Evolutionary conservation across 2,329 filamentous ascomycete genomes (phyloP), one percentile per base, ranked within the genome.

Genomic region (Periconia sp.): DNA sequence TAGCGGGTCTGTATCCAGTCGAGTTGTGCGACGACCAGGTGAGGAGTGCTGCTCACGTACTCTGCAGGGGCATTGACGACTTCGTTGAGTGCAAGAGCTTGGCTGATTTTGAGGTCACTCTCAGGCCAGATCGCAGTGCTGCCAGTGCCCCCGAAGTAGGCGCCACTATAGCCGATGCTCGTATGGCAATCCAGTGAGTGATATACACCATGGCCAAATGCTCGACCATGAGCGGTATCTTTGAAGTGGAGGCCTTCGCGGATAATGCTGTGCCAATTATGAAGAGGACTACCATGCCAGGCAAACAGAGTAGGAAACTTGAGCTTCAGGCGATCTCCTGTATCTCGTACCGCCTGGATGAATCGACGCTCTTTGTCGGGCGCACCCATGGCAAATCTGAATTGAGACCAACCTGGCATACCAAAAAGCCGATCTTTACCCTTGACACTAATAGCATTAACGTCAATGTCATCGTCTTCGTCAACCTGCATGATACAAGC

Each of bases 1-100:
- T 95, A 96, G 30, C 91, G 82, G 18, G 89, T 91, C 61, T 95
- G 90, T 46, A 95, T 91, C 92, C 92, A 96, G 59, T 95, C 86
- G 8, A 87, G 72, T 31, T 90, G 76, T 18, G 80, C 66, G 1
- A 96, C 84, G 7, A 96, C 92, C 33, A 88, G 84, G 69, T 85
- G 83, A 0, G 86, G 86, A 0, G 0, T 51, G 0, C 7, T 56
- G 48, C 73, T 78, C 4, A 78, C 67, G 57, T 88, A 96, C 31
- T 85, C 60, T 0, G 66, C 36, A 0, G 89, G 84, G 0, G 78
- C 76, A 61, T 96, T 96, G 59, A 95, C 83, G 31, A 96, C 84
- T 65, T 96, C 92, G 57, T 92, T 94, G 32, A 96, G 72, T 22
- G 88, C 88, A 31, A 96, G 72, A 1, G 86, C 86, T 36, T 60